phyloP scores from a whole-genome alignment of 805 yeast genomes.

The Hanseniaspora opuntiae region DNA sequence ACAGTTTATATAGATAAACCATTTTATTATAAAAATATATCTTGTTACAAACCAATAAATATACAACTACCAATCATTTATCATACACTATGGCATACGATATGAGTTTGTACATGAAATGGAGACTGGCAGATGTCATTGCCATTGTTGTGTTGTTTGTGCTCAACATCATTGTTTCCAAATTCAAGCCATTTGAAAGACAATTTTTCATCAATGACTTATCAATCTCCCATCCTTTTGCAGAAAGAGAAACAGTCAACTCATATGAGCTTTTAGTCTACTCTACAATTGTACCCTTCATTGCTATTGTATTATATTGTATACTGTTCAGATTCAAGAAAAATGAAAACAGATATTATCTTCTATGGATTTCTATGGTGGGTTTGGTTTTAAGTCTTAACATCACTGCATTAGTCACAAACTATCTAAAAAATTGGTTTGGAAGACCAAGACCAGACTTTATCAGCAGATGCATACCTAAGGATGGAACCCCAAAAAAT shows the following conservation, averaged over 20 bases:
- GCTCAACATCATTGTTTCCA: conserved; percentile 25
- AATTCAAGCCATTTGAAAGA: conserved; percentile 53
- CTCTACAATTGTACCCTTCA: conserved; percentile 39
- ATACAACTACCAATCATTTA: neutral
- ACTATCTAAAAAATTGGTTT: conserved; percentile 64
- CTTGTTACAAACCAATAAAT: no score
- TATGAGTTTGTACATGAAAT: conserved; percentile 18
- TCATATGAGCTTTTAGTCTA: conserved; percentile 40
- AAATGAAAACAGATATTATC: conserved; percentile 28
- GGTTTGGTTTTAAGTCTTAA: conserved; percentile 53
- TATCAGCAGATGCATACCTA: conserved; percentile 69
- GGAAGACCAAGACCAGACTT: conserved; percentile 92
- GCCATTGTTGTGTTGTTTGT: conserved; percentile 24
- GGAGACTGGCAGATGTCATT: conserved; percentile 30
- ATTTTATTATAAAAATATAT: no score
- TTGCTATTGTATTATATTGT: conserved; percentile 27
- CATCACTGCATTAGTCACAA: conserved; percentile 51
- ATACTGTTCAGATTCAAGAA: conserved; percentile 32
- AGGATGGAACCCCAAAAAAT: conserved; percentile 40
- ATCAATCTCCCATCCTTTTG: conserved; percentile 69
- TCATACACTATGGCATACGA: neutral
- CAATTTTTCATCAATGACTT: conserved; percentile 65
- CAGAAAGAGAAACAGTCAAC: conserved; percentile 59
- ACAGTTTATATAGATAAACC: no score
- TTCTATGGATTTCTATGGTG: conserved; percentile 48